These are phyloP conservation scores for Gossypium aridum DNA, from an alignment of 441 rosid genomes.

Conservation along the genomic window DNA sequence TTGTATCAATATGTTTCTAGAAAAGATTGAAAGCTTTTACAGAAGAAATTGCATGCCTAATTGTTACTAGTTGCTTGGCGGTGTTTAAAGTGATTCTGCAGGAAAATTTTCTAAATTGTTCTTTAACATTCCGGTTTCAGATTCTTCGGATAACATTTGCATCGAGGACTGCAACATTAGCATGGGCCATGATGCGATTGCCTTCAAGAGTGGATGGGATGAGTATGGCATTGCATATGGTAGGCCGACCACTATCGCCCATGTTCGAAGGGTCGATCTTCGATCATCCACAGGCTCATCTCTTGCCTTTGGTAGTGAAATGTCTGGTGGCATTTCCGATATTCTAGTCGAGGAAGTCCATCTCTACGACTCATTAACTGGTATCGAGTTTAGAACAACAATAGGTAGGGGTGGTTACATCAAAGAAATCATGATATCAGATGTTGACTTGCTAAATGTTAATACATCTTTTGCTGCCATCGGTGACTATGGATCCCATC, in stretches of 20 bases:
- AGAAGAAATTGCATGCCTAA: background rate
- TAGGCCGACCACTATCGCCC: constrained; percentile 47
- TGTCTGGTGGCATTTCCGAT: constrained; percentile 88
- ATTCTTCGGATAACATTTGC: constrained; percentile 79
- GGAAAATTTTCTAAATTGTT: background rate
- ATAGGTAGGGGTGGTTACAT: constrained; percentile 82
- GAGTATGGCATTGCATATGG: constrained; percentile 76
- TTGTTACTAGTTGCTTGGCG: background rate
- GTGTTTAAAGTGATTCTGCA: background rate
- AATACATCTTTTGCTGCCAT: constrained; percentile 39
- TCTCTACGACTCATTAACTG: constrained; percentile 41
- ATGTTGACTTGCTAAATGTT: constrained; percentile 30
- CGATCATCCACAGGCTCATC: constrained; percentile 64
- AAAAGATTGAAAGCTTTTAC: too few relatives aligned
- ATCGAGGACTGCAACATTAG: constrained; percentile 66
- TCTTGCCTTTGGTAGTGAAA: constrained; percentile 84
- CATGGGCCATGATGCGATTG: constrained; percentile 63
- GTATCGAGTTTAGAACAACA: constrained; percentile 61
- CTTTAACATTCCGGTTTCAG: constrained; percentile 27
- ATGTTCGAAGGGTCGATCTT: constrained; percentile 50
- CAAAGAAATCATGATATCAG: constrained; percentile 43
- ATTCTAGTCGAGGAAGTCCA: constrained; percentile 41
- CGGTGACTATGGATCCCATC: constrained; percentile 59
- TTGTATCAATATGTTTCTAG: too few relatives aligned
- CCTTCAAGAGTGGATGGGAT: constrained; percentile 95